These are phyloP conservation scores for Hippophae rhamnoides DNA, from an alignment of 306 rosid genomes.

Conservation along the genomic window DNA sequence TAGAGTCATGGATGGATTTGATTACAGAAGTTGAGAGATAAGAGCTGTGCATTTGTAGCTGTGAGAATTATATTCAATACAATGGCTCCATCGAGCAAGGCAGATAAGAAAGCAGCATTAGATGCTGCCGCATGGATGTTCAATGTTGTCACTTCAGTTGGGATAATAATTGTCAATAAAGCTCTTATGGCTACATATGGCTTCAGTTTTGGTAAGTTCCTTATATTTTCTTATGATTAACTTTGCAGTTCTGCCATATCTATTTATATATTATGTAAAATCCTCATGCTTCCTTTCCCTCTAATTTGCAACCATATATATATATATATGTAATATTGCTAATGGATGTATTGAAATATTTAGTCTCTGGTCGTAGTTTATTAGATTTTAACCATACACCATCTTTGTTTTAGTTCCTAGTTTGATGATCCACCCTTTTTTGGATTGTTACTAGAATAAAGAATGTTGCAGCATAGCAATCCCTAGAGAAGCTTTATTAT, in stretches of 20 bases:
- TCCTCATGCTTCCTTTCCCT: not conserved
- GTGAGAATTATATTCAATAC: not conserved
- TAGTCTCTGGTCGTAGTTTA: not conserved
- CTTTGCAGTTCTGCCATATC: not conserved
- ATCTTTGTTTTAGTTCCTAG: too few species aligned
- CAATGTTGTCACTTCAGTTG: constrained; percentile 88
- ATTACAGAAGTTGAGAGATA: constrained; percentile 25
- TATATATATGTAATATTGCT: too few species aligned
- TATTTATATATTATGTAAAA: not conserved
- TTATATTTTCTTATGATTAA: not conserved
- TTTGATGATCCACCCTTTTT: too few species aligned
- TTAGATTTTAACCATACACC: not conserved
- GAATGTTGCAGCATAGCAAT: too few species aligned
- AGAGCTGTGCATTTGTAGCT: not conserved
- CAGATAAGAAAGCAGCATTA: constrained; percentile 65
- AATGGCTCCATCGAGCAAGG: constrained; percentile 35
- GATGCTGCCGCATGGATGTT: constrained; percentile 89
- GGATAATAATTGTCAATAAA: constrained; percentile 77
- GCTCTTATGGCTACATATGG: constrained; percentile 82
- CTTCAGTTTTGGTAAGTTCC: constrained; percentile 66
- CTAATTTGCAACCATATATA: too few species aligned
- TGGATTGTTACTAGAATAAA: too few species aligned
- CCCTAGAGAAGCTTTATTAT: too few species aligned
- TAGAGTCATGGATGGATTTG: constrained; percentile 18
- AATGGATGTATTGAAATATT: not conserved